phyloP scores from a whole-genome alignment of 108 stramenopile genomes.

The Licmophora abbreviata region DNA sequence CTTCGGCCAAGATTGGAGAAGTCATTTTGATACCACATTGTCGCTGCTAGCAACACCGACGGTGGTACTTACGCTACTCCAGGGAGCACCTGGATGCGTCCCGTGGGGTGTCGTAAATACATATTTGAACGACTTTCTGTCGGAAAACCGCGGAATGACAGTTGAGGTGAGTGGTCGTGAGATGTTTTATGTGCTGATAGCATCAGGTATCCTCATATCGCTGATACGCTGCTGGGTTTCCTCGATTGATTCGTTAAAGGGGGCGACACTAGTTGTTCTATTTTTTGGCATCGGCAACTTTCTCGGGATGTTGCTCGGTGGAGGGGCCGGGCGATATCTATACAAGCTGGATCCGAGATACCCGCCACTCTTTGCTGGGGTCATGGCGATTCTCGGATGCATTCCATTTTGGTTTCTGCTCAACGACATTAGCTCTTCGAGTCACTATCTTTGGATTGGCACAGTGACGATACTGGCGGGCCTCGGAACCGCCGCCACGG shows the following conservation, averaged over 20 bases:
- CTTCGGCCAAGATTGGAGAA: neutral
- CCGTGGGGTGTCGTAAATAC: constrained; percentile 77
- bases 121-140: constrained; percentile 80
- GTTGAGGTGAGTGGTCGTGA: constrained; percentile 32
- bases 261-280: constrained; percentile 60
- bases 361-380: constrained; percentile 53
- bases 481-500: constrained; percentile 50
- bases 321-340: constrained; percentile 43
- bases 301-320: constrained; percentile 67
- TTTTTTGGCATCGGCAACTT: constrained; percentile 71
- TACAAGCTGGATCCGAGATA: constrained; percentile 52
- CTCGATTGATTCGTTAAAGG: constrained; percentile 8
- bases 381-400: constrained; percentile 46
- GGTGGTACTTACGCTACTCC: constrained; percentile 55
- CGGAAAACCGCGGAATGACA: constrained; percentile 65
- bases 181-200: neutral
- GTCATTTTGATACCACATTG: constrained; percentile 24
- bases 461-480: no score
- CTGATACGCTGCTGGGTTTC: constrained; percentile 1
- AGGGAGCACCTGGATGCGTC: constrained; percentile 86
- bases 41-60: constrained; percentile 47
- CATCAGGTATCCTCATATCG: neutral
- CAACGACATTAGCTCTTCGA: constrained; percentile 29
- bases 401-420: constrained; percentile 66
- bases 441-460: constrained; percentile 20